phyloP scores from a whole-genome alignment of 257 asterid genomes.

The Ilex asprella region DNA sequence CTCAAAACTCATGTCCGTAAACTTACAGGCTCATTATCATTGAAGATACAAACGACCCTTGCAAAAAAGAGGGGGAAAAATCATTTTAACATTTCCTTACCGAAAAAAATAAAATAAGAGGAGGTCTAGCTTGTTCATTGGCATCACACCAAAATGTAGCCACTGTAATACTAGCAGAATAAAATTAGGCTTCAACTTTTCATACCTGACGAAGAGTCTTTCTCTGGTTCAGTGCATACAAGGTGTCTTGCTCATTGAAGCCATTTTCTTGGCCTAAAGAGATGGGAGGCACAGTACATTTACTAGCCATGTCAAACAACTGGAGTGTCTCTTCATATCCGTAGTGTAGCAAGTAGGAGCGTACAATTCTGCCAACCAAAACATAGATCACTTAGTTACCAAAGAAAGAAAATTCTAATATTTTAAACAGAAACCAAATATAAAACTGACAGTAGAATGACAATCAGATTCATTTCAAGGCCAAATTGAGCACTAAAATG shows the following conservation, averaged over 20 bases:
- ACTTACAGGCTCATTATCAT: too few relatives aligned
- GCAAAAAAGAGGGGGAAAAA: too few relatives aligned
- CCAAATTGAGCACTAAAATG: too few relatives aligned
- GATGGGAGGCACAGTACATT: conserved; percentile 64
- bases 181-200: conserved; percentile 11
- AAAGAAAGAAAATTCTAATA: conserved; percentile 4
- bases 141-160: background rate
- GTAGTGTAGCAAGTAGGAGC: conserved; percentile 81
- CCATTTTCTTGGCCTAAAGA: conserved; percentile 52
- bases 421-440: conserved; percentile 7
- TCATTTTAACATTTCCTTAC: too few relatives aligned
- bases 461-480: background rate
- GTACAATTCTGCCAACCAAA: conserved; percentile 60
- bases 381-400: background rate
- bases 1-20: too few relatives aligned
- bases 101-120: background rate
- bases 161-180: background rate
- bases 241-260: conserved; percentile 36
- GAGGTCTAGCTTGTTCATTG: background rate
- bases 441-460: background rate
- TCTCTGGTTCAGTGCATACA: conserved; percentile 57
- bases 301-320: conserved; percentile 57
- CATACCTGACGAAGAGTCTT: conserved; percentile 83
- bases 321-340: conserved; percentile 89
- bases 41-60: too few relatives aligned